Percentiles rank a stretch among this genome's conserved stretches.
phyloP scores from a whole-genome alignment of 495 filamentous ascomycete species.

The Pseudoneurospora amorphoporcata region DNA sequence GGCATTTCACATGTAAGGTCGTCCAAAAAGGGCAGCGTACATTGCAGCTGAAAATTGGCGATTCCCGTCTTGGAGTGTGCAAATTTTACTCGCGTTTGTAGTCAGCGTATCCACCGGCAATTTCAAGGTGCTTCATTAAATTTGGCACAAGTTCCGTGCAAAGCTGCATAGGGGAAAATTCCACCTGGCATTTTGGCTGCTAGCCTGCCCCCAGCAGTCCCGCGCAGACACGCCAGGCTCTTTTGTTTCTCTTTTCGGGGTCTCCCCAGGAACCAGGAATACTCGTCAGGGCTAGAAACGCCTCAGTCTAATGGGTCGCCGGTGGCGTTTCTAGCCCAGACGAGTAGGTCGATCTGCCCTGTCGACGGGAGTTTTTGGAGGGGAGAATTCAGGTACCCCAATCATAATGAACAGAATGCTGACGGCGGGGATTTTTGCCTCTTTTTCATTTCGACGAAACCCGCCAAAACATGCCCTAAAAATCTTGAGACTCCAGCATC shows the following conservation, averaged over 20 bases:
- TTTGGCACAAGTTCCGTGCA: not conserved
- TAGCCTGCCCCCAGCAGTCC: not conserved
- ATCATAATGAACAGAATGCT: not conserved
- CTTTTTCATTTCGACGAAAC: not conserved
- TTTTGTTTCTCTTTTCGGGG: not conserved
- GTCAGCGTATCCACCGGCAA: not conserved
- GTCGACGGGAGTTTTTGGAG: not conserved
- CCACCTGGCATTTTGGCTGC: not conserved
- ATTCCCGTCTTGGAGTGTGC: not conserved
- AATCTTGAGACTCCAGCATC: not conserved
- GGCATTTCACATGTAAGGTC: not conserved
- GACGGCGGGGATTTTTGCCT: not conserved
- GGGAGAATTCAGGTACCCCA: not conserved
- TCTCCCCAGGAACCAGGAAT: not conserved
- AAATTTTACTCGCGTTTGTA: not conserved
- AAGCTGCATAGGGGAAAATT: not conserved
- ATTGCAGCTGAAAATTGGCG: not conserved
- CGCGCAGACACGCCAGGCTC: not conserved
- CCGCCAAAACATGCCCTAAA: not conserved
- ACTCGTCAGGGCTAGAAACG: too few species aligned
- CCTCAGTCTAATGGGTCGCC: too few species aligned
- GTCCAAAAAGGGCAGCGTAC: not conserved
- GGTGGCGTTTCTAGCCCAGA: too few species aligned
- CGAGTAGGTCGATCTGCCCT: not conserved
- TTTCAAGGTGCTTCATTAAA: not conserved